Evolutionary conservation across 352 stramenopile species (phyloP).

Genomic region (Blastocystis sp.): DNA sequence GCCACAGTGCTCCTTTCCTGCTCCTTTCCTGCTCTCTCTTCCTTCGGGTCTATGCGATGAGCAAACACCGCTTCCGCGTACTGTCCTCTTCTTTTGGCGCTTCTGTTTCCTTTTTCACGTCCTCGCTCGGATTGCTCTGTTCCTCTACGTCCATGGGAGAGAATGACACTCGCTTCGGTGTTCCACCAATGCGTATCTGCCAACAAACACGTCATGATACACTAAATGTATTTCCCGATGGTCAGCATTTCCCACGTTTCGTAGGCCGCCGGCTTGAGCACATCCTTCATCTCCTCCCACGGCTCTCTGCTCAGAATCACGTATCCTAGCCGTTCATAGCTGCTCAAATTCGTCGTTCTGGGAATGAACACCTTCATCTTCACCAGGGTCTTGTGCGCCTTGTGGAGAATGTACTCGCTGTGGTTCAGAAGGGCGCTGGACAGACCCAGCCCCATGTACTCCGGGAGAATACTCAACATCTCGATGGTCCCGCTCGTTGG

Average conservation of each 20-base stretch:
- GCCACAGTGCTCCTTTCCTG: neutral
- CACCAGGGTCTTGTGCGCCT: constrained; percentile 12
- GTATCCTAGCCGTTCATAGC: constrained; percentile 9
- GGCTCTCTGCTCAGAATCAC: constrained; percentile 5
- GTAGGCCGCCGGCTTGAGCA: constrained; percentile 9
- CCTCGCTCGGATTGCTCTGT: neutral
- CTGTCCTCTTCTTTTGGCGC: neutral
- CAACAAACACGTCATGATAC: constrained; percentile 32
- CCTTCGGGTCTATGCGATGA: neutral
- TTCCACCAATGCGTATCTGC: neutral
- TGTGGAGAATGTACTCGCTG: constrained; percentile 49
- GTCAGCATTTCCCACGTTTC: constrained; percentile 34
- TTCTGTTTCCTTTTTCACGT: neutral
- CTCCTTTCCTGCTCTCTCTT: neutral
- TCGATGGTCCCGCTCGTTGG: neutral
- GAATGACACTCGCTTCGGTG: neutral
- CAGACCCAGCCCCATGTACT: constrained; percentile 55
- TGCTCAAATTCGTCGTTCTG: neutral
- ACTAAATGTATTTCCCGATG: constrained; percentile 49
- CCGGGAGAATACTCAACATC: constrained; percentile 42
- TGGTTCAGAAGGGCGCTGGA: constrained; percentile 22
- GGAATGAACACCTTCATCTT: constrained; percentile 42
- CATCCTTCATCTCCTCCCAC: constrained; percentile 45
- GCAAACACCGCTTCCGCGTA: too few relatives aligned
- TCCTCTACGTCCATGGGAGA: neutral